Conservation (phyloP, 2,329 filamentous ascomycete species). For the Xenosphaeropsis pyriputrescens region DNA sequence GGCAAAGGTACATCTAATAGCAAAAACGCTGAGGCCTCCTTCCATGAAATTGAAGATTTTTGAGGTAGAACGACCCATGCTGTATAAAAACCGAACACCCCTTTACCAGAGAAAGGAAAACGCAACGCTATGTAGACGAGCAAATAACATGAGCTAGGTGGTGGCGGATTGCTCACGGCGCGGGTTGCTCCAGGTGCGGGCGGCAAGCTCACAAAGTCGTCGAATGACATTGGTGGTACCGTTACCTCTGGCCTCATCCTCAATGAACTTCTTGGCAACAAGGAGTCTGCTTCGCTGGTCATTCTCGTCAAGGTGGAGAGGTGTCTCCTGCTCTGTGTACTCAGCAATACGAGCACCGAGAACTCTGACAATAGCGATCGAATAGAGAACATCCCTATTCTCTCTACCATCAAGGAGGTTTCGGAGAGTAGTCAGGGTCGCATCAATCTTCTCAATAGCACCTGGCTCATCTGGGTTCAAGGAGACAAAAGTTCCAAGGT, state of each 20-base stretch:
- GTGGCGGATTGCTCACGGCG: slow-evolving; percentile 1
- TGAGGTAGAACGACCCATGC: too few species aligned
- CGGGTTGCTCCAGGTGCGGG: slow-evolving; percentile 22
- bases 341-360: slow-evolving; percentile 51
- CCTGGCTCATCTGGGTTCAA: slow-evolving; percentile 44
- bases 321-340: slow-evolving; percentile 38
- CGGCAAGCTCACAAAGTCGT: slow-evolving; percentile 53
- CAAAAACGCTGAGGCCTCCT: too few species aligned
- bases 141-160: too few species aligned
- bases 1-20: too few species aligned
- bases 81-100: too few species aligned
- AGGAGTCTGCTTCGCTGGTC: slow-evolving; percentile 52
- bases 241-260: slow-evolving; percentile 48
- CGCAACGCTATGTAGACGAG: too few species aligned
- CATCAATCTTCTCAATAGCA: slow-evolving; percentile 44
- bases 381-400: slow-evolving; percentile 83
- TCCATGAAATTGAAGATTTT: too few species aligned
- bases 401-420: slow-evolving; percentile 65
- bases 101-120: too few species aligned
- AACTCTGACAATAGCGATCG: slow-evolving; percentile 66
- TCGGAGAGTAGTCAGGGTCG: slow-evolving; percentile 49
- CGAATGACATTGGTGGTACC: slow-evolving; percentile 63
- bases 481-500: slow-evolving; percentile 57
- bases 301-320: slow-evolving; percentile 48
- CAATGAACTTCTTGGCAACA: slow-evolving; percentile 56